Conservation (phyloP, 1,139 yeast genomes). For the Nakaseomyces delphensis region DNA sequence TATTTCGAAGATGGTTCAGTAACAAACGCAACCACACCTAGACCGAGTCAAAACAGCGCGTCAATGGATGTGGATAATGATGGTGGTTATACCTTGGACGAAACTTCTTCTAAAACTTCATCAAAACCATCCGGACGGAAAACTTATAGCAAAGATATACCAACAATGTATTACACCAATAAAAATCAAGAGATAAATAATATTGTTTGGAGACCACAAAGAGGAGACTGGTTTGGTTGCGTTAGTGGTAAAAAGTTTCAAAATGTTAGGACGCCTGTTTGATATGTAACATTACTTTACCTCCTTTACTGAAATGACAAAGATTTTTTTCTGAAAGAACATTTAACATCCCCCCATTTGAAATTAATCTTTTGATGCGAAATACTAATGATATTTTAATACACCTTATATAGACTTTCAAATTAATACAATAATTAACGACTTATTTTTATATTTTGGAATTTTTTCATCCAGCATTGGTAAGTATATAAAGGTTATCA, state of each 20-base stretch:
- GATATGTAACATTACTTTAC: constrained; percentile 2
- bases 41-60: background rate
- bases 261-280: constrained; percentile 37
- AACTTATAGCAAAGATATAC: constrained; percentile 16
- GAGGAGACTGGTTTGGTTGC: constrained; percentile 75
- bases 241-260: constrained; percentile 77
- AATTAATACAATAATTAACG: constrained; percentile 2
- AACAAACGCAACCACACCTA: constrained; percentile 8
- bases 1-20: constrained; percentile 8
- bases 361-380: too few relatives aligned
- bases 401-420: constrained; percentile 1
- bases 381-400: constrained; percentile 1
- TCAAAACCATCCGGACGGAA: background rate
- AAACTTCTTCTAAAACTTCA: background rate
- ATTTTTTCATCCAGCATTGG: background rate
- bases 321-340: too few relatives aligned
- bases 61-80: constrained; percentile 2
- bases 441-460: background rate
- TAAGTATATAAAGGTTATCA: too few relatives aligned
- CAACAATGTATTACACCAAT: constrained; percentile 24
- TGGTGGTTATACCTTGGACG: constrained; percentile 4
- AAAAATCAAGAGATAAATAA: constrained; percentile 50
- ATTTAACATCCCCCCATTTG: too few relatives aligned
- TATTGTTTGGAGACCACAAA: constrained; percentile 55
- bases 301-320: background rate